A percentile compares a stretch with the other conserved stretches of the same genome.
These are phyloP conservation scores for Triticum aestivum DNA, from an alignment of 176 grass and related monocot species.

Conservation along the genomic window DNA sequence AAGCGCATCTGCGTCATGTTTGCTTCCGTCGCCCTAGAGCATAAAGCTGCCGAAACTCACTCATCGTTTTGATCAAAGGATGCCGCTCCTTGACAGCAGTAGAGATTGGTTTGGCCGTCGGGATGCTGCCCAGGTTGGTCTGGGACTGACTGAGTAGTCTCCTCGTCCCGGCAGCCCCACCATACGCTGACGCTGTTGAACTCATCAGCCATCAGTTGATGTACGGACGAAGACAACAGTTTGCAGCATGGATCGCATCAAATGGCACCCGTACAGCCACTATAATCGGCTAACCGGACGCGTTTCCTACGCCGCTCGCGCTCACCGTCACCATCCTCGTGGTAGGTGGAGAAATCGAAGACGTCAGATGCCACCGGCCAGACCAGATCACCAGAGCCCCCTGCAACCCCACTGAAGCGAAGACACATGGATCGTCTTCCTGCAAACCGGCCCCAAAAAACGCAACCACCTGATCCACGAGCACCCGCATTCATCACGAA, in stretches of 20 bases:
- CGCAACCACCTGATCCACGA: not conserved
- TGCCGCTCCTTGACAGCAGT: not conserved
- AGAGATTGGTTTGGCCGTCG: not conserved
- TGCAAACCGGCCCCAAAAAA: not conserved
- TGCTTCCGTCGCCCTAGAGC: not conserved
- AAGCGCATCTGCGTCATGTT: not conserved
- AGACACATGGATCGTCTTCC: not conserved
- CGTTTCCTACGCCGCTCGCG: no score
- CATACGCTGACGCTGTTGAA: no score
- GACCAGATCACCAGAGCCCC: not conserved
- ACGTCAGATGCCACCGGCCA: not conserved
- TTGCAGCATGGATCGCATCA: no score
- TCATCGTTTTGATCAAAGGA: not conserved
- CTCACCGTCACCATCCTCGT: not conserved
- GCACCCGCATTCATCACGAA: not conserved
- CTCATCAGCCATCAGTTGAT: no score
- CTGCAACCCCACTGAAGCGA: not conserved
- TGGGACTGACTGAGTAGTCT: no score
- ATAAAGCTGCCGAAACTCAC: not conserved
- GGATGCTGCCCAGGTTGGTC: not conserved
- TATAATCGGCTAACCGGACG: no score
- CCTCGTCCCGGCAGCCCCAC: no score
- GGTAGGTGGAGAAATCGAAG: not conserved
- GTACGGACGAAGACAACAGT: no score
- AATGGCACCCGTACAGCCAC: no score